Base-by-base conservation (phyloP, 2,329 filamentous ascomycete genomes). In the Exophiala sideris region DNA sequence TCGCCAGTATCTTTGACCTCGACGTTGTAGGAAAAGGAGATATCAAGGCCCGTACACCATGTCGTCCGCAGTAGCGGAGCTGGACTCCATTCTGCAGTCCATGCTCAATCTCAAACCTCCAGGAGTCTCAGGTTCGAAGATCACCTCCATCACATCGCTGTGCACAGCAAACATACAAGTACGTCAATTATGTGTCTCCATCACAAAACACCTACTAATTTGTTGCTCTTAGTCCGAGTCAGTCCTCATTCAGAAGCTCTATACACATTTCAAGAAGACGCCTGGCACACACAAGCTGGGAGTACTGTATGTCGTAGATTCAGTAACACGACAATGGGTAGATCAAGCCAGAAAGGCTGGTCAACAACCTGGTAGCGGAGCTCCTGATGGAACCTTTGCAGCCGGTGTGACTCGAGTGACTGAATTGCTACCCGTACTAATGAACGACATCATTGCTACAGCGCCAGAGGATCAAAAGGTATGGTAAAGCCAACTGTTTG, bases 221-320 rank as follows among this genome's bases (percentile, higher is more conserved):
- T 45, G 56, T 46, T 54, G 2, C 55, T 66, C 59, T 29, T 76
- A 96, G 94, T 92, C 88, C 74, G 92, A 97, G 77, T 94, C 90
- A 50, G 85, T 91, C 66, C 85, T 99, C 68, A 89, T 97, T 66
- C 91, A 96, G 73, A 96, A 95, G 73, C 87, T 99, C 68, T 96
- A 89, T 76, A 95, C 91, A 63, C 91, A 96, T 69, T 95, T 97
- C 81, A 96, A 95, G 75, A 95, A 94, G 75, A 87, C 91, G 64
- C 89, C 90, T 57, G 85, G 85, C 71, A 95, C 91, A 71, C 92
- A 99, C 83, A 99, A 99, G 77, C 83, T 99, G 73, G 94, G 94
- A 76, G 91, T 96, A 70, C 86, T 99, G 77, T 99, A 99, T 86
- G 91, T 97, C 77, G 89, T 99, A 91, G 94, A 99, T 82, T 96